Evolutionary conservation across 73 alveolate genomes (phyloP).

Genomic region (Stentor roeselii): DNA sequence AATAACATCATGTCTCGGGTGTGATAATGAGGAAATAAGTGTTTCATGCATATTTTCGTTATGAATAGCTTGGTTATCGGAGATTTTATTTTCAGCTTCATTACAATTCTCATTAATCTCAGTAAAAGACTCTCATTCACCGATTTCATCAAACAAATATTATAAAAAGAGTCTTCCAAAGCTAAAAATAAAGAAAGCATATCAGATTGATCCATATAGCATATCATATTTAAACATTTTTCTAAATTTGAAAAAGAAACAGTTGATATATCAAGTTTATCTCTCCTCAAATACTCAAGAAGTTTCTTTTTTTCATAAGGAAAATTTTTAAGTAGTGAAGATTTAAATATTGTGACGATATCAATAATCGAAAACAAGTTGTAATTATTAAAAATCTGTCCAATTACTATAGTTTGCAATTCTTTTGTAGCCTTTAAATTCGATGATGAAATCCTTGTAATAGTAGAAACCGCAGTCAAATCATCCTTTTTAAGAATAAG

Average conservation of each 20-base stretch:
- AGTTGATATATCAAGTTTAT: too few relatives aligned
- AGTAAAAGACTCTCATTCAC: background rate
- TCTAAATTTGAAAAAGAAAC: background rate
- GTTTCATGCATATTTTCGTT: too few relatives aligned
- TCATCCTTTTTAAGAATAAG: background rate
- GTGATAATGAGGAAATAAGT: background rate
- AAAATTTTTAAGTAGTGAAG: too few relatives aligned
- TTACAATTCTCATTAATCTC: background rate
- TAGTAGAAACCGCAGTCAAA: background rate
- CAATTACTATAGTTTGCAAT: background rate
- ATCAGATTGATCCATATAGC: background rate
- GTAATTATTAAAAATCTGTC: too few relatives aligned
- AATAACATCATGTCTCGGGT: background rate
- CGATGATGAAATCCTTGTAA: background rate
- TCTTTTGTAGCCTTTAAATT: background rate
- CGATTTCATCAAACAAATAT: too few relatives aligned
- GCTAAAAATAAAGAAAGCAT: too few relatives aligned
- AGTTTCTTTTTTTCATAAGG: too few relatives aligned
- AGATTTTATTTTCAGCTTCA: background rate
- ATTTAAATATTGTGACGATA: too few relatives aligned
- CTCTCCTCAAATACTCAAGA: background rate
- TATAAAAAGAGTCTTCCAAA: too few relatives aligned
- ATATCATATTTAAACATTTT: too few relatives aligned
- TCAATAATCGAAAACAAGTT: too few relatives aligned
- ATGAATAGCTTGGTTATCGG: background rate